Conservation (phyloP, 257 asterid genomes). For the Penstemon davidsonii region DNA sequence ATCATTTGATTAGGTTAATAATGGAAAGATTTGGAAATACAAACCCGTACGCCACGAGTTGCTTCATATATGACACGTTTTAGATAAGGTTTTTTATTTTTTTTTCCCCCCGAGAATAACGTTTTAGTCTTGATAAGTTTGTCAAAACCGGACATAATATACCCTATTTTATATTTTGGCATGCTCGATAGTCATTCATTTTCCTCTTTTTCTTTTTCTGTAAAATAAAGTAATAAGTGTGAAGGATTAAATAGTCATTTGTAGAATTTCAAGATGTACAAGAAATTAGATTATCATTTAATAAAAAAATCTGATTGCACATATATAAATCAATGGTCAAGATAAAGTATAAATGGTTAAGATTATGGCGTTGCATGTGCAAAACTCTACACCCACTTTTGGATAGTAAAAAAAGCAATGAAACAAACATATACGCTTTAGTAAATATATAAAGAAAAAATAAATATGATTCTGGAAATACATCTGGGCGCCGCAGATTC, state of each 20-base stretch:
- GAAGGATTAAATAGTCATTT: too few species aligned
- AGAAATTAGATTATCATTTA: too few species aligned
- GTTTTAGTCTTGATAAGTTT: slow-evolving; percentile 1
- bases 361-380: too few species aligned
- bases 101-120: neutral
- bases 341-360: too few species aligned
- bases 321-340: too few species aligned
- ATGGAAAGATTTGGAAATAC: neutral
- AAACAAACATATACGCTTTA: neutral
- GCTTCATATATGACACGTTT: neutral
- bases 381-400: too few species aligned
- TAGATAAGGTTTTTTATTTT: neutral
- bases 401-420: too few species aligned
- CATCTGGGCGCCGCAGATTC: neutral
- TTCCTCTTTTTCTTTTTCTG: too few species aligned
- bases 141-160: neutral
- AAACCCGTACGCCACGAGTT: neutral
- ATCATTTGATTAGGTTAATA: neutral
- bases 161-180: neutral
- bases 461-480: neutral
- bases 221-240: too few species aligned
- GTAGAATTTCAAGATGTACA: too few species aligned
- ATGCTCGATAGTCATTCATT: too few species aligned
- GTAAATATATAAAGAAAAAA: neutral
- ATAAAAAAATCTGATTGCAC: too few species aligned